Evolutionary conservation across 371 early-diverging fungal genomes (phyloP), one percentile per base, ranked within the genome.

Genomic region (Mucor mucedo): DNA sequence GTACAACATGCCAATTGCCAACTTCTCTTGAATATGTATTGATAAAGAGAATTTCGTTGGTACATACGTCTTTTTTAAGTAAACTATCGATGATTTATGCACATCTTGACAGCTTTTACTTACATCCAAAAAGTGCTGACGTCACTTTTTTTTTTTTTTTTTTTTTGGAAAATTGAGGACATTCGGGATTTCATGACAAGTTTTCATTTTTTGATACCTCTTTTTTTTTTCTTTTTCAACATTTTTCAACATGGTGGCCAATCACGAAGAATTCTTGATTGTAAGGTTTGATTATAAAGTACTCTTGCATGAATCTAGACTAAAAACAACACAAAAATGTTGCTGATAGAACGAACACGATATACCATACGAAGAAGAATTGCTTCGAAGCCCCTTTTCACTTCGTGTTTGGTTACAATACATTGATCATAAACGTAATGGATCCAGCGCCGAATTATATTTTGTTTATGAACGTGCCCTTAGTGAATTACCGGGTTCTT

Each of bases 401-500:
- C 72, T 97, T 45, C 88, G 89, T 52, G 74, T 83, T 47, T 99
- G 99, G 99, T 76, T 92, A 44, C 89, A 92, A 40, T 98, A 97
- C 78, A 70, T 96, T 27, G 94, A 95, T 44, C 94, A 93, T 82
- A 96, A 96, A 71, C 77, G 78, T 0, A 75, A 66, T 21, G 77
- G 79, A 28, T 58, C 80, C 6, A 68, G 76, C 44, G 72, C 58
- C 2, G 63, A 86, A 55, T 77, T 80, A 32, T 84, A 86, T 49
- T 79, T 90, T 40, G 71, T 97, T 2, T 95, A 87, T 70, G 97
- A 97, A 72, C 90, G 98, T 9, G 96, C 98, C 0, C 72, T 97
- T 32, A 82, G 86, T 57, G 86, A 88, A 52, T 77, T 98, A 2
- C 99, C 99, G 1, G 94, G 96, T 2, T 93, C 93, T 6, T 98